phyloP scores from a whole-genome alignment of 768 basidiomycete genomes.

The Pleurotus salmoneostramineus region DNA sequence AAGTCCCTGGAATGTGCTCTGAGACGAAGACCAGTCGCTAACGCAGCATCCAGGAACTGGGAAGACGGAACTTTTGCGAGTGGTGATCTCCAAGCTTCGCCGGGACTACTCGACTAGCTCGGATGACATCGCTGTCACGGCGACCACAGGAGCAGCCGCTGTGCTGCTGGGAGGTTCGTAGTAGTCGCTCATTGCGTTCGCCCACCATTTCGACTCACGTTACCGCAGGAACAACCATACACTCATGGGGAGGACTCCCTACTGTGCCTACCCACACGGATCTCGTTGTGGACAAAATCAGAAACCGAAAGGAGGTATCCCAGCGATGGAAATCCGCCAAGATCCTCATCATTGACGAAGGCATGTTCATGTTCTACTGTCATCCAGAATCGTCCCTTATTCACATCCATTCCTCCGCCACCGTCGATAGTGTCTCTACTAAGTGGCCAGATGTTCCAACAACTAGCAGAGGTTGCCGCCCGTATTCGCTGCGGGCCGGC shows the following conservation, averaged over 20 bases:
- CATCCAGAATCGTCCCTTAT: not conserved
- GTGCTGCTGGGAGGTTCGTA: slow-evolving; percentile 60
- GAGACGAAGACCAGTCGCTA: slow-evolving; percentile 8
- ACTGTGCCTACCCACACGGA: slow-evolving; percentile 50
- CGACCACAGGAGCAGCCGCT: slow-evolving; percentile 70
- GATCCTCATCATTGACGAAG: slow-evolving; percentile 60
- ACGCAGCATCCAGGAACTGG: slow-evolving; percentile 56
- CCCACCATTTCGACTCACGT: slow-evolving; percentile 16
- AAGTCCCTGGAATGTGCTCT: slow-evolving; percentile 15
- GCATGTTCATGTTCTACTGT: slow-evolving; percentile 22
- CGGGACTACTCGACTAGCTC: slow-evolving; percentile 38
- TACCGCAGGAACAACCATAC: slow-evolving; percentile 59
- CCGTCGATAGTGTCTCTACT: slow-evolving; percentile 69
- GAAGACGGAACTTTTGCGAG: slow-evolving; percentile 76
- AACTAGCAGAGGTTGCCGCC: slow-evolving; percentile 53
- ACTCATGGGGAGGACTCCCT: slow-evolving; percentile 74
- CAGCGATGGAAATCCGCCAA: slow-evolving; percentile 65
- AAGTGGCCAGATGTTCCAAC: slow-evolving; percentile 71
- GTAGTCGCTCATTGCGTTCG: not conserved
- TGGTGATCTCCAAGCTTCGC: slow-evolving; percentile 61
- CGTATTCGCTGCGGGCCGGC: no score
- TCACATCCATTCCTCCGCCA: not conserved
- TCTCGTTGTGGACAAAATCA: slow-evolving; percentile 46
- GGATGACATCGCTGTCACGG: slow-evolving; percentile 72
- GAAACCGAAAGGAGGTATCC: slow-evolving; percentile 63